These are phyloP conservation scores for Paraconiothyrium sp. DNA, from an alignment of 2,329 filamentous ascomycete species.

Conservation along the genomic window DNA sequence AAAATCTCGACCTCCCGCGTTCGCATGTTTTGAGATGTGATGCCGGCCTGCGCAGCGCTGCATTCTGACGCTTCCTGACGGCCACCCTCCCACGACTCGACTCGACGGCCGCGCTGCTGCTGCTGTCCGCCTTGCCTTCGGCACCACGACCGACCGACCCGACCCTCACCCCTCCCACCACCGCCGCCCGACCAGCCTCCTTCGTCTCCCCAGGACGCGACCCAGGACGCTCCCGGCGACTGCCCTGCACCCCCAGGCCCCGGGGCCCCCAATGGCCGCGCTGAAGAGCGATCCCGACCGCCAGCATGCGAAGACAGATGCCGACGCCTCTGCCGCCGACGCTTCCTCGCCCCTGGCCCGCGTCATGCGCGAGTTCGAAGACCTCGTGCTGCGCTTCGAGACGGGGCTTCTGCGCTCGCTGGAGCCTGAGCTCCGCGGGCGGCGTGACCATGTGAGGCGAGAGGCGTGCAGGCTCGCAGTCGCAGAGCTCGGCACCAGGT, in stretches of 20 bases:
- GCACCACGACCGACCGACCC: no score
- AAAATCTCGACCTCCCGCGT: no score
- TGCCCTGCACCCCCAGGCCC: conserved; percentile 11
- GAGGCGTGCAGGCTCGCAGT: conserved; percentile 46
- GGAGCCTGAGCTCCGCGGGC: conserved; percentile 20
- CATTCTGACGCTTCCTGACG: no score
- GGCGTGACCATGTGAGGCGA: conserved; percentile 33
- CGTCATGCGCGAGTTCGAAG: conserved; percentile 46
- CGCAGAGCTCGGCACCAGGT: conserved; percentile 41
- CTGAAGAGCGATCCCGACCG: conserved; percentile 34
- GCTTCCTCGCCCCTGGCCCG: conserved; percentile 33
- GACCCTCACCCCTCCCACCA: no score
- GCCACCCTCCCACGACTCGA: no score
- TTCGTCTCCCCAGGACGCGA: neutral
- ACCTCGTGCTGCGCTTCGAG: conserved; percentile 42
- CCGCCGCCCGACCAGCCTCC: neutral
- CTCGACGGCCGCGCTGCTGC: no score
- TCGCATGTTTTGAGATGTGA: no score
- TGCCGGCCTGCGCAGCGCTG: no score
- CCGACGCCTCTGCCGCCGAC: conserved; percentile 7
- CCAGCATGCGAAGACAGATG: conserved; percentile 29
- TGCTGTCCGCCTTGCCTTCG: no score
- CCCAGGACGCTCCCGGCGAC: neutral
- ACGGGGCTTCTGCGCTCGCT: conserved; percentile 41
- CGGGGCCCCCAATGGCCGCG: conserved; percentile 37